Conservation (phyloP, 2,329 filamentous ascomycete genomes). For the Penicillium sp. region DNA sequence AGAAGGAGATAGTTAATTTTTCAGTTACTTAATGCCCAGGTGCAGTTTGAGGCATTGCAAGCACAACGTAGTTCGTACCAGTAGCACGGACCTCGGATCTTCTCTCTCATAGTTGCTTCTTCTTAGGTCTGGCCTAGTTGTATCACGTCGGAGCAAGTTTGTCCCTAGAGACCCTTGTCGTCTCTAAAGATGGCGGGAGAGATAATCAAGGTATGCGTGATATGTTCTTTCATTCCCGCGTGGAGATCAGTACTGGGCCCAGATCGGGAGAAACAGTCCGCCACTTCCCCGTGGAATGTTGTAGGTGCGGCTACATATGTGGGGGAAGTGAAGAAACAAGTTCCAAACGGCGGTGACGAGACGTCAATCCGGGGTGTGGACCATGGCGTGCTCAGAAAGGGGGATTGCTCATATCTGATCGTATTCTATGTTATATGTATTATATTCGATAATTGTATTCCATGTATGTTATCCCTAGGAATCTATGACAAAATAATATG, state of each 20-base stretch:
- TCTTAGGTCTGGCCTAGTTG: neutral
- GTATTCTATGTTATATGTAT: too few relatives aligned
- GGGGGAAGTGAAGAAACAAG: neutral
- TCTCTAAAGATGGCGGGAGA: neutral
- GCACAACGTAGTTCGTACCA: neutral
- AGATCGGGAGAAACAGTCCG: slow-evolving; percentile 18
- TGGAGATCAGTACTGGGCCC: slow-evolving; percentile 1
- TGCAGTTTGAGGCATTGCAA: too few relatives aligned
- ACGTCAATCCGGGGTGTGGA: slow-evolving; percentile 15
- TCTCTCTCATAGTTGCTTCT: neutral
- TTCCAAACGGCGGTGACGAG: slow-evolving; percentile 19
- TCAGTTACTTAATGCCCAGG: too few relatives aligned
- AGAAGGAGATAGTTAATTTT: too few relatives aligned
- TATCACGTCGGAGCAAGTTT: neutral
- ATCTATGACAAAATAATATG: too few relatives aligned
- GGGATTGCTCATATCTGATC: slow-evolving; percentile 20
- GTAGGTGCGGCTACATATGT: slow-evolving; percentile 7
- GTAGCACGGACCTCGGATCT: neutral
- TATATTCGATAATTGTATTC: too few relatives aligned
- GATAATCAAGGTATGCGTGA: slow-evolving; percentile 1
- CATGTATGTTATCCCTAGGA: too few relatives aligned
- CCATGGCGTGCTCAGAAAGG: slow-evolving; percentile 22
- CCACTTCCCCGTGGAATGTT: neutral
- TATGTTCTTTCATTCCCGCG: neutral
- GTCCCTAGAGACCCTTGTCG: neutral